Evolutionary conservation across 176 grass and related monocot genomes (phyloP), one percentile per base, ranked within the genome.

Genomic region (Stipa capillata): DNA sequence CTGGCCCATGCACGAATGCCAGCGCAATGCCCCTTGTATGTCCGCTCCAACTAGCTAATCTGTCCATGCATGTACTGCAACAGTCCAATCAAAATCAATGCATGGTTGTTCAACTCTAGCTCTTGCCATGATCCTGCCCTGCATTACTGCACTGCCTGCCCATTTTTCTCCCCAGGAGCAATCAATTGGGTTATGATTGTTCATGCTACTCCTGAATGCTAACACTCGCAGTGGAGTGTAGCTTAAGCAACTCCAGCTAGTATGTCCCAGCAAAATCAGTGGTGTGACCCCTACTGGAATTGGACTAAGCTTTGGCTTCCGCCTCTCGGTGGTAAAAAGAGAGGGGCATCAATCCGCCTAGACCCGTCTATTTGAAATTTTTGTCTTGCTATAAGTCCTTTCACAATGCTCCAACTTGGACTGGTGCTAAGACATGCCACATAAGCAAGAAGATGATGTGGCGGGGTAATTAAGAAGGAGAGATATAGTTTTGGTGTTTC

Each of bases 1-100:
- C 23, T 6, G 43, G 55, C 27, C 21, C 86, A 71, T 51, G 69
- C 82, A 89, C 76, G 82, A 89, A 85, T 85, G 76, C 87, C 82
- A 89, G 77, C 82, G 44, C 76, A 45, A 42, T 20, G 79, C 57
- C 63, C 48, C n/a, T 65, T 3, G 48, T 54, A 61, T 2, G 79
- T 15, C 29, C 9, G 42, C 65, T 78, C 34, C 76, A 60, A 75
- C 76, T 13, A 33, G 67, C 69, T 13, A 57, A 69, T 24, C 60
- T 15, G 44, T 83, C 86, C 76, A 28, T 45, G 61, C 52, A 63
- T 58, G 69, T 54, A 85, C 82, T 32, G 5, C n/a, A 54, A 87
- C 76, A 15, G 62, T 79, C 69, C 61, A 73, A 43, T 79, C 72
- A 34, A 53, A 55, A 56, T 75, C 23, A 57, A 25, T 57, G 52